A percentile compares a stretch with the other conserved stretches of the same genome.
Evolutionary conservation across 2,329 filamentous ascomycete species (phyloP).

Genomic region (Grosmannia serpens): DNA sequence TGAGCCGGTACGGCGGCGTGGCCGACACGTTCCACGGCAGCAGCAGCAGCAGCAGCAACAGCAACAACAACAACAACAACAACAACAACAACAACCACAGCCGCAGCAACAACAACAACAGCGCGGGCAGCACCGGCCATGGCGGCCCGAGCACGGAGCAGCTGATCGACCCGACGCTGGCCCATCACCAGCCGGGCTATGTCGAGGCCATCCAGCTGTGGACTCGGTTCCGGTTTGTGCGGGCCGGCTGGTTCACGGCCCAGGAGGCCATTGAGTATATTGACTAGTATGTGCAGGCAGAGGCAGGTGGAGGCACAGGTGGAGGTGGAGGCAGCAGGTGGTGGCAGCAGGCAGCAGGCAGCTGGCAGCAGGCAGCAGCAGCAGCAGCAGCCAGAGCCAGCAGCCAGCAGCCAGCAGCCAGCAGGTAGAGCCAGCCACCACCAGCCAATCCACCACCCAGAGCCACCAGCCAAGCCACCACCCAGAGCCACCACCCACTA

Average conservation of each 20-base stretch:
- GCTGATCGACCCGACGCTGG: conserved; percentile 34
- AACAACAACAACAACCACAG: neutral
- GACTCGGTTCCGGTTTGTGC: conserved; percentile 87
- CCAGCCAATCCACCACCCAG: no score
- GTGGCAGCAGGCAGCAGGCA: no score
- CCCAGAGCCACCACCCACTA: no score
- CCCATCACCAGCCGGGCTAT: conserved; percentile 41
- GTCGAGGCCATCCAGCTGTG: conserved; percentile 72
- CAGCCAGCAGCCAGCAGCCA: no score
- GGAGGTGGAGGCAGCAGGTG: no score
- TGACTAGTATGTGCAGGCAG: conserved; percentile 56
- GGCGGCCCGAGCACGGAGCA: conserved; percentile 18
- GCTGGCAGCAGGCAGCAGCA: no score
- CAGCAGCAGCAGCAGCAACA: neutral
- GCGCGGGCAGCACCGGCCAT: conserved; percentile 12
- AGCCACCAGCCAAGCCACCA: no score
- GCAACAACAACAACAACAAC: no score
- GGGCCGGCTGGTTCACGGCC: conserved; percentile 91
- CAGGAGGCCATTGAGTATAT: conserved; percentile 90
- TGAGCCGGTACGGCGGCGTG: neutral
- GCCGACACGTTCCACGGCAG: no score
- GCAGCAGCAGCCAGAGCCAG: no score
- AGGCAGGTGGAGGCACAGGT: neutral
- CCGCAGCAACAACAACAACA: conserved; percentile 3
- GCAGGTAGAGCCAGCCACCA: no score